phyloP scores from a whole-genome alignment of 371 early-diverging fungal species.

The Syncephalastrum sp. region DNA sequence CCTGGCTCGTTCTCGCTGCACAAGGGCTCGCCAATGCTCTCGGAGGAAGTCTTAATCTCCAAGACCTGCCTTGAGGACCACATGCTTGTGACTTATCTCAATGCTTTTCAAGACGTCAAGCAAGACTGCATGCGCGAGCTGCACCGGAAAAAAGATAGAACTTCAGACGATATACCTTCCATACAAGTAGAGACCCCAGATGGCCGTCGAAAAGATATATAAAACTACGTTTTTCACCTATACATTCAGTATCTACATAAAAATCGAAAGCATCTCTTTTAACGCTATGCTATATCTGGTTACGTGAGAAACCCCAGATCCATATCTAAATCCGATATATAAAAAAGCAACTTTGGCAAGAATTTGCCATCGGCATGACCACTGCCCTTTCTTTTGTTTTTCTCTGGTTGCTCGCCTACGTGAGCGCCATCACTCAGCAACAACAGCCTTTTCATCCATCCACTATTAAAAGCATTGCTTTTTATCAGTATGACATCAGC shows the following conservation, averaged over 20 bases:
- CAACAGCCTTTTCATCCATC: no score
- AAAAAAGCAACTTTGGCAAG: no score
- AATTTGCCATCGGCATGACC: no score
- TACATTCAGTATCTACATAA: slow-evolving; percentile 9
- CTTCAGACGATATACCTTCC: neutral
- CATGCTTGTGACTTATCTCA: slow-evolving; percentile 49
- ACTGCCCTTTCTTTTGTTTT: no score
- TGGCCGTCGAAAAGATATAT: slow-evolving; percentile 1
- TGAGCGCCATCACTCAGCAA: no score
- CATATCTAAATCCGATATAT: no score
- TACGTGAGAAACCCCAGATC: no score
- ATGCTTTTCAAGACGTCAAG: slow-evolving; percentile 40
- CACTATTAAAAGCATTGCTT: no score
- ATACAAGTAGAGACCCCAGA: slow-evolving; percentile 19
- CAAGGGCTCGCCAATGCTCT: slow-evolving; percentile 30
- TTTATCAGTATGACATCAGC: no score
- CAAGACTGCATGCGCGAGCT: slow-evolving; percentile 39
- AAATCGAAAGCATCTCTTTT: neutral
- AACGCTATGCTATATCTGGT: no score
- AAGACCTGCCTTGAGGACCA: slow-evolving; percentile 51
- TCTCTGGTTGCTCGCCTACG: no score
- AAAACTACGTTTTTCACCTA: slow-evolving; percentile 3
- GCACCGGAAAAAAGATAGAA: neutral
- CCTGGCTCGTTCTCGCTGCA: slow-evolving; percentile 35
- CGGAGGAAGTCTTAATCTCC: slow-evolving; percentile 43